Conservation (phyloP, 495 filamentous ascomycete genomes). For the Xylaria scruposa region DNA sequence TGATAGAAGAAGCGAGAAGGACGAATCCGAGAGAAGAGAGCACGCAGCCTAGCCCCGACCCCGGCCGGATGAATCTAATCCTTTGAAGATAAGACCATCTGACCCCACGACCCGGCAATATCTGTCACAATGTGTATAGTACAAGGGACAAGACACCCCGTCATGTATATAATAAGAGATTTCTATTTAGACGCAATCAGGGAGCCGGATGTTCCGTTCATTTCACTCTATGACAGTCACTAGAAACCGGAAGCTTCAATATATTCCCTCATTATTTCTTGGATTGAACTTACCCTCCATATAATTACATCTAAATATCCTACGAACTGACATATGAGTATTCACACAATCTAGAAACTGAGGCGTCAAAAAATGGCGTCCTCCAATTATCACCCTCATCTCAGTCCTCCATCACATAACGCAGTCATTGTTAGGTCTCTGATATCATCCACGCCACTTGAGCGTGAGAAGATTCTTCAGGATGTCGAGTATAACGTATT, state of each 20-base stretch:
- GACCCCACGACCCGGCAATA: conserved; percentile 53
- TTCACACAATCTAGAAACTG: not conserved
- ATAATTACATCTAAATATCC: not conserved
- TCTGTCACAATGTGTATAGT: conserved; percentile 39
- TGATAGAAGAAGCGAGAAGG: conserved; percentile 48
- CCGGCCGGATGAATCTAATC: conserved; percentile 36
- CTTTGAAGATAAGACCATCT: conserved; percentile 38
- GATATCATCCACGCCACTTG: not conserved
- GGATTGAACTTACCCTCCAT: not conserved
- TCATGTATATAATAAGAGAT: not conserved
- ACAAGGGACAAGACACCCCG: not conserved
- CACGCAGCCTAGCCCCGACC: conserved; percentile 38
- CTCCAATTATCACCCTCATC: not conserved
- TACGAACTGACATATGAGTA: not conserved
- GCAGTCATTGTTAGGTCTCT: not conserved
- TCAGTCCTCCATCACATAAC: not conserved
- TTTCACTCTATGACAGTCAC: not conserved
- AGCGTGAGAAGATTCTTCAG: conserved; percentile 21
- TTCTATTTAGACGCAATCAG: not conserved
- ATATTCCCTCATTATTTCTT: not conserved
- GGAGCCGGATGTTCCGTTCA: not conserved
- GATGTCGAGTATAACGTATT: conserved; percentile 27
- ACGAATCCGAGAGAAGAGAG: conserved; percentile 43
- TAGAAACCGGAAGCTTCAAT: not conserved
- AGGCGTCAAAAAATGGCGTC: not conserved